phyloP scores from a whole-genome alignment of 495 filamentous ascomycete genomes.

The Clohesyomyces aquaticus region DNA sequence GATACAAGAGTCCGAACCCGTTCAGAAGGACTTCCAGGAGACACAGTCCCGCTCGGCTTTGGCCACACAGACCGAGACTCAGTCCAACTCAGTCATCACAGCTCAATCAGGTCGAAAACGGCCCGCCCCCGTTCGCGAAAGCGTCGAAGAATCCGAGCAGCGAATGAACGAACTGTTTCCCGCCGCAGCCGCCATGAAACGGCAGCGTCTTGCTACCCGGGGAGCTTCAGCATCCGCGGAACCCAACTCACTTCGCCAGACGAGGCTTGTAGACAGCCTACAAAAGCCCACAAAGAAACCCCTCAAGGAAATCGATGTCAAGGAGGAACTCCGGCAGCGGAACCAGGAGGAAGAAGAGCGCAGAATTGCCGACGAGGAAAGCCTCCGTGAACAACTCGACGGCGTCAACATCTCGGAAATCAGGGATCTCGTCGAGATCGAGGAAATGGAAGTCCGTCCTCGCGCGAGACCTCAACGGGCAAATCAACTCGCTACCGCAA shows the following conservation, averaged over 20 bases:
- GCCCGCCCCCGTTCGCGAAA: constrained; percentile 46
- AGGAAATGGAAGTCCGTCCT: constrained; percentile 68
- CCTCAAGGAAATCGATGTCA: constrained; percentile 58
- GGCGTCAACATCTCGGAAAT: constrained; percentile 72
- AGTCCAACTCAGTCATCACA: no score
- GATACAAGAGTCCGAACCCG: constrained; percentile 31
- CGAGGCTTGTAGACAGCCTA: constrained; percentile 14
- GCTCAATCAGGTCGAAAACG: constrained; percentile 47
- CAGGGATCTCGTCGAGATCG: constrained; percentile 74
- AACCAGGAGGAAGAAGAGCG: constrained; percentile 71
- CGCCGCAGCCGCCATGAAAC: constrained; percentile 72
- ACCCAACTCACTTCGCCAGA: neutral
- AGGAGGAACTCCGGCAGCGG: constrained; percentile 67
- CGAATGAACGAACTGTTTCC: constrained; percentile 71
- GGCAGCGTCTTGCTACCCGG: constrained; percentile 58
- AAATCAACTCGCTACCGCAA: no score
- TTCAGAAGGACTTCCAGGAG: neutral
- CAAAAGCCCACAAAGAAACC: constrained; percentile 48
- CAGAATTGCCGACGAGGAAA: constrained; percentile 62
- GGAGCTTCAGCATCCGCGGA: constrained; percentile 34
- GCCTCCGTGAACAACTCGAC: constrained; percentile 55
- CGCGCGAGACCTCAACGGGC: constrained; percentile 21
- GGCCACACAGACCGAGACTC: constrained; percentile 7
- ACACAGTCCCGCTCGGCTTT: constrained; percentile 11
- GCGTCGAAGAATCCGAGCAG: constrained; percentile 55